These are phyloP conservation scores for Camelina hispida DNA, from an alignment of 345 rosid genomes.

Conservation along the genomic window DNA sequence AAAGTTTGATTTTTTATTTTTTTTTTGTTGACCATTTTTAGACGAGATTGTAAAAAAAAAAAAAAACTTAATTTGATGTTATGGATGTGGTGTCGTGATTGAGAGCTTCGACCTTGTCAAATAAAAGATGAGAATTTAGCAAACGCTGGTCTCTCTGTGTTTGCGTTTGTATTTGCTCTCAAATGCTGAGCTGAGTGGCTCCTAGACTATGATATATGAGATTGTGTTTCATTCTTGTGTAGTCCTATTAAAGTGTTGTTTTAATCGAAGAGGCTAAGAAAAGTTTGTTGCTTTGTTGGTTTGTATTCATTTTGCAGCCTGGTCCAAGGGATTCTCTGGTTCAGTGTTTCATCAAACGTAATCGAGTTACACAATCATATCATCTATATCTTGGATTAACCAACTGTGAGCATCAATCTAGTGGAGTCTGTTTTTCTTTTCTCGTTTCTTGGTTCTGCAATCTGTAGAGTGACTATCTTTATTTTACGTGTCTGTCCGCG, in stretches of 20 bases:
- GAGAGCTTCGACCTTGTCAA: background rate
- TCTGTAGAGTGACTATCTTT: slow-evolving; percentile 10
- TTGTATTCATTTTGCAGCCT: slow-evolving; percentile 55
- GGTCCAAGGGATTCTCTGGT: slow-evolving; percentile 71
- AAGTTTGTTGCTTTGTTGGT: slow-evolving; percentile 11
- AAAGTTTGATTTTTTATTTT: slow-evolving; percentile 33
- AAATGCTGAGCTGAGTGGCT: slow-evolving; percentile 8
- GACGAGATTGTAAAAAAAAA: background rate
- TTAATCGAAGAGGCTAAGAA: background rate
- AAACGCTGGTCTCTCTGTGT: slow-evolving; percentile 11
- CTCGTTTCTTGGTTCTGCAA: background rate
- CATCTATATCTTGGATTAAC: slow-evolving; percentile 68
- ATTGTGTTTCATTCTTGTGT: slow-evolving; percentile 11
- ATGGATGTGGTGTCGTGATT: background rate
- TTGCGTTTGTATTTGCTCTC: slow-evolving; percentile 18
- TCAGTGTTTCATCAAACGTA: slow-evolving; percentile 70
- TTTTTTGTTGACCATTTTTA: slow-evolving; percentile 17
- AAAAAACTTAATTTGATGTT: background rate
- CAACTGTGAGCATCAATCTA: slow-evolving; percentile 49
- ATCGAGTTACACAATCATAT: slow-evolving; percentile 58
- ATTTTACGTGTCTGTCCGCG: background rate
- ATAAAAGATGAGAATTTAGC: background rate
- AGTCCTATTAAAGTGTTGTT: background rate
- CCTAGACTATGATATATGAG: background rate
- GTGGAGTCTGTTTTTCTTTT: background rate